Percentiles rank a stretch among this genome's conserved stretches.
phyloP scores from a whole-genome alignment of 139 green algal genomes.

The Desmodesmus armatus region DNA sequence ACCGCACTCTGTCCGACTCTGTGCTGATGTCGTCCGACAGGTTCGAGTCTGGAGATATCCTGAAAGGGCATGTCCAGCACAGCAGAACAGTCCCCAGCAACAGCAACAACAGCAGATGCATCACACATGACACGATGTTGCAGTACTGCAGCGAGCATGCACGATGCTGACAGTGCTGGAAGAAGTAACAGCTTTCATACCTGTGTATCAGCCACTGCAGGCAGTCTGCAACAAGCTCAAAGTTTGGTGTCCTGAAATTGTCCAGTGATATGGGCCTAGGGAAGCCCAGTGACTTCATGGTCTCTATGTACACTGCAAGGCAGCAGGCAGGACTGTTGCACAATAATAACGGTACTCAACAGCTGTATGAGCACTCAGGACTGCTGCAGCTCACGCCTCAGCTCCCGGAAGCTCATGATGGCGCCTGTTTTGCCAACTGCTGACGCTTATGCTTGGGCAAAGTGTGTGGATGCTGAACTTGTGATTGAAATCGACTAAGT shows the following conservation, averaged over 20 bases:
- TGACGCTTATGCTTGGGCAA: too few species aligned
- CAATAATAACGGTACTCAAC: too few species aligned
- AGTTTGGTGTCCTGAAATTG: conserved; percentile 84
- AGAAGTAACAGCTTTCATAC: neutral
- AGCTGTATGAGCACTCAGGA: too few species aligned
- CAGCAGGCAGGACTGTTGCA: too few species aligned
- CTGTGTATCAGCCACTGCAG: conserved; percentile 79
- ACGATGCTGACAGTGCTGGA: neutral
- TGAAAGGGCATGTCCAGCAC: conserved; percentile 31
- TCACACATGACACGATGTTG: neutral
- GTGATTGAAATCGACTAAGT: too few species aligned
- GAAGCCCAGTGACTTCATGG: conserved; percentile 82
- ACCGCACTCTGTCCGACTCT: conserved; percentile 78
- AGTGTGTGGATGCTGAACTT: too few species aligned
- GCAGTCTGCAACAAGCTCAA: conserved; percentile 89
- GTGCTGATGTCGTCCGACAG: conserved; percentile 84
- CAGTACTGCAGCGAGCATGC: neutral
- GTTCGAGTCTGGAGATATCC: conserved; percentile 66
- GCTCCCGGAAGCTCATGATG: conserved; percentile 65
- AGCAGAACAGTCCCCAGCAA: neutral
- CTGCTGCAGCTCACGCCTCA: conserved; percentile 61
- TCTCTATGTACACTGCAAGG: conserved; percentile 78
- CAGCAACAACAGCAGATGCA: neutral
- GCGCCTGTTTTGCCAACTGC: too few species aligned
- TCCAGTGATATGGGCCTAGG: conserved; percentile 80